phyloP scores from a whole-genome alignment of 371 early-diverging fungal species.

The Thermomucor indicae-seudaticae region DNA sequence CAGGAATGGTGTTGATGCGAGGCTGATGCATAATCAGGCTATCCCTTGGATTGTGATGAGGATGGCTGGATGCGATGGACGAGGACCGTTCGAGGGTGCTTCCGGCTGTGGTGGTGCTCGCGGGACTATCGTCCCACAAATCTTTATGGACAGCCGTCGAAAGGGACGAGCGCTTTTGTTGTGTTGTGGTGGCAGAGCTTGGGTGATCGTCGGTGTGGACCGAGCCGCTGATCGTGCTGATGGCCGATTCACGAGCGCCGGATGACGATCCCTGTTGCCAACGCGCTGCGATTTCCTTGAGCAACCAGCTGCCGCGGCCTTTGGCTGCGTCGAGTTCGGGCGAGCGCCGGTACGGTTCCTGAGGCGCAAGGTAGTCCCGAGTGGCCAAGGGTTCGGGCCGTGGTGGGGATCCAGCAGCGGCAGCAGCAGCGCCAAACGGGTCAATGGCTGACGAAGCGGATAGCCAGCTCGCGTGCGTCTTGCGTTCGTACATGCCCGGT shows the following conservation, averaged over 20 bases:
- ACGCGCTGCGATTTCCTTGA: slow-evolving; percentile 12
- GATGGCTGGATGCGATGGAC: slow-evolving; percentile 1
- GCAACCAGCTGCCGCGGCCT: slow-evolving; percentile 7
- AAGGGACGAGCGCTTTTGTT: neutral
- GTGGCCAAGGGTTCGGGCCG: slow-evolving; percentile 5
- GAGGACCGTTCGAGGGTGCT: neutral
- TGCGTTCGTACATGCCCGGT: neutral
- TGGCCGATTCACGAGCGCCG: slow-evolving; percentile 6
- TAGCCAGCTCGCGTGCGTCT: slow-evolving; percentile 2
- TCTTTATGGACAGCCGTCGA: neutral
- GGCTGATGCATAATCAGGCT: slow-evolving; percentile 1
- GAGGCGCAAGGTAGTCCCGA: neutral
- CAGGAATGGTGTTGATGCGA: neutral
- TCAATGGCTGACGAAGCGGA: slow-evolving; percentile 6
- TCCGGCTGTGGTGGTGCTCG: neutral
- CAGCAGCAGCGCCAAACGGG: slow-evolving; percentile 1
- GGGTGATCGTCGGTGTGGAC: neutral
- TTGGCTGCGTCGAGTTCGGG: neutral
- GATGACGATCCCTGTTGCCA: slow-evolving; percentile 11
- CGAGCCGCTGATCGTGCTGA: neutral
- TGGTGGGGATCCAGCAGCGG: neutral
- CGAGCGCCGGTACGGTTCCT: neutral
- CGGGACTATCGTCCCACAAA: slow-evolving; percentile 3
- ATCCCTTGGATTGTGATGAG: slow-evolving; percentile 1
- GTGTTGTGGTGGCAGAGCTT: neutral